Percentiles rank a stretch among this genome's conserved stretches.
Conservation (phyloP, 495 filamentous ascomycete genomes). For the Extremus antarcticus region DNA sequence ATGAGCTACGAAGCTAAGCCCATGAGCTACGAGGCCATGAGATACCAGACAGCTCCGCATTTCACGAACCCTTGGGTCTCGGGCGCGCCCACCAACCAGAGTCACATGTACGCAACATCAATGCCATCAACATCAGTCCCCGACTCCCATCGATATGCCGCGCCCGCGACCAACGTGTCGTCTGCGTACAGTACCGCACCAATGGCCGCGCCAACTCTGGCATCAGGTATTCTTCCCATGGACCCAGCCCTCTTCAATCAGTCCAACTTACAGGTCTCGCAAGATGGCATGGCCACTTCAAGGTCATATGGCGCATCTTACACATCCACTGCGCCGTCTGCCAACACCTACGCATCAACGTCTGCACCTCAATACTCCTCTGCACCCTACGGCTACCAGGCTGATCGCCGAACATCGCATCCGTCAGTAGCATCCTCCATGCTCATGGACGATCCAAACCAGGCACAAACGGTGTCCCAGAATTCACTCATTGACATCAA, state of each 20-base stretch:
- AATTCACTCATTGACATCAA: conserved; percentile 52
- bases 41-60: conserved; percentile 63
- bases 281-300: conserved; percentile 55
- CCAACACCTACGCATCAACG: conserved; percentile 57
- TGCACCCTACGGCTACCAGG: conserved; percentile 47
- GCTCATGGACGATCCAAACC: conserved; percentile 36
- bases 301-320: conserved; percentile 26
- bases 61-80: conserved; percentile 90
- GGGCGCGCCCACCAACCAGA: conserved; percentile 42
- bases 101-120: conserved; percentile 45
- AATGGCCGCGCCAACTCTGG: conserved; percentile 57
- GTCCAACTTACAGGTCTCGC: conserved; percentile 57
- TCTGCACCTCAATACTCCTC: conserved; percentile 56
- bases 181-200: conserved; percentile 65
- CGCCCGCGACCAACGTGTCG: conserved; percentile 52
- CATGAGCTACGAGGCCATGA: conserved; percentile 70
- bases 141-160: conserved; percentile 41
- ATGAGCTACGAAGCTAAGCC: conserved; percentile 41
- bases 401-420: conserved; percentile 73
- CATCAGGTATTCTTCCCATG: conserved; percentile 60
- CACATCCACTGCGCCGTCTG: conserved; percentile 40
- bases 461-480: conserved; percentile 33
- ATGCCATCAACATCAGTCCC: conserved; percentile 47
- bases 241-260: conserved; percentile 29
- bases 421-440: conserved; percentile 62